Evolutionary conservation across 352 stramenopile species (phyloP).

Genomic region (Phytophthora sp.): DNA sequence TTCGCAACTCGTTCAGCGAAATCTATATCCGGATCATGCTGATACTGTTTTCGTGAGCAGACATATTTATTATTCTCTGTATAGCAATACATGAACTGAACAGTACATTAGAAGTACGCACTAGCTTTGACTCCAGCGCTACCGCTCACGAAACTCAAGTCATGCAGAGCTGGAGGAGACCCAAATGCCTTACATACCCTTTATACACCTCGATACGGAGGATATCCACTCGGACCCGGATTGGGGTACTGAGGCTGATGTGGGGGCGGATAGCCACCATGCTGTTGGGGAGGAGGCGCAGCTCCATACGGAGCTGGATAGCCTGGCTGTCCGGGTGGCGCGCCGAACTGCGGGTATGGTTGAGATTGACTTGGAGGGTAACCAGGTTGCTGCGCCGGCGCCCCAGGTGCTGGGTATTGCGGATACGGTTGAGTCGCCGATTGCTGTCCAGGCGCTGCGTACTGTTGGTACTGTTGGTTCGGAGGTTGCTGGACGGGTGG

Average conservation of each 20-base stretch:
- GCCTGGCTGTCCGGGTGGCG: slow-evolving; percentile 27
- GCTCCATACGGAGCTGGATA: slow-evolving; percentile 43
- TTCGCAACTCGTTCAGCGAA: no score
- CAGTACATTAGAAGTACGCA: no score
- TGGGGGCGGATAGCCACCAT: slow-evolving; percentile 36
- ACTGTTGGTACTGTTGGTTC: slow-evolving; percentile 6
- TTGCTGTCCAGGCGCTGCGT: slow-evolving; percentile 17
- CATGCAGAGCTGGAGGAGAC: no score
- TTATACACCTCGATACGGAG: slow-evolving; percentile 37
- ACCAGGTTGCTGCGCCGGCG: slow-evolving; percentile 1
- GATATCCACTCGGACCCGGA: slow-evolving; percentile 36
- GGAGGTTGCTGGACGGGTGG: slow-evolving; percentile 1
- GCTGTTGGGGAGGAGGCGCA: slow-evolving; percentile 30
- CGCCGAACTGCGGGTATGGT: slow-evolving; percentile 13
- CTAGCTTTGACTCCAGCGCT: no score
- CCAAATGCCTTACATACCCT: slow-evolving; percentile 6
- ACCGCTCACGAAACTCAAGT: no score
- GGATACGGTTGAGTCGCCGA: slow-evolving; percentile 11
- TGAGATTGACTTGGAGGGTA: slow-evolving; percentile 11
- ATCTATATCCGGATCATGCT: no score
- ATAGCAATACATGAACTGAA: no score
- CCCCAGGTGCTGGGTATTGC: slow-evolving; percentile 14
- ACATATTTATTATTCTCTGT: no score
- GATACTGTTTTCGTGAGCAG: no score
- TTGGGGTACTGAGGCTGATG: slow-evolving; percentile 30